Base-by-base conservation (phyloP, 202 grass and related monocot genomes). In the Setaria italica region DNA sequence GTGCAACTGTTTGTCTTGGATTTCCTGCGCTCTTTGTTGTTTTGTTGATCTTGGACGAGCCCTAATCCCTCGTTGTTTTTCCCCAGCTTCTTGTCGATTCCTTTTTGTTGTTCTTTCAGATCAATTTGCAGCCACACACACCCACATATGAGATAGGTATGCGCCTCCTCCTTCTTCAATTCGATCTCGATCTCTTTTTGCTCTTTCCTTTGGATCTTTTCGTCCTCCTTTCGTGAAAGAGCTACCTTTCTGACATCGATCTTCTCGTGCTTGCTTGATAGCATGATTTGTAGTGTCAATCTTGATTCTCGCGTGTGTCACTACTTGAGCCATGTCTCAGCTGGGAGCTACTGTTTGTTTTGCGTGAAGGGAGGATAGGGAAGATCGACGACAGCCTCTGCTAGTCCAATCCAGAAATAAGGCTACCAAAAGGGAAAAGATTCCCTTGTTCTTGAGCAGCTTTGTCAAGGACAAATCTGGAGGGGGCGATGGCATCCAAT, bases 1-100 rank as follows among this genome's bases (percentile, higher is more conserved):
- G 92, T 86, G 92, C 89, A 93, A 93, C 90, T 85, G 85, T 64
- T 90, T 66, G 87, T 16, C 69, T 87, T 90, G 85, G 70, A 87
- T 87, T 87, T 84, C 85, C 89, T 85, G 85, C 37, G 25, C 14
- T 10, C 71, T 78, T 90, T 91, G 56, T 88, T 91, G 56, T 32
- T 85, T 91, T 88, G 89, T 91, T 91, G n/a, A 72, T 82, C 85
- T 77, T 73, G 43, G 54, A 79, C 34, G 89, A 91, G 71, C 77
- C 71, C 72, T 85, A 72, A 81, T 74, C 47, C 42, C 29, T 69
- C 85, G 81, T 86, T 85, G 56, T 45, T 88, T 91, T 64, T 81
- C 35, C 65, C 58, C 62, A 48, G 63, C 75, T 74, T 80, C 51
- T 71, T 87, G 85, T 82, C 79, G 39, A 86, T 72, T 86, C 57